Conservation (phyloP, 2,329 filamentous ascomycete species). For the Teratosphaeria pseudoeucalypti region DNA sequence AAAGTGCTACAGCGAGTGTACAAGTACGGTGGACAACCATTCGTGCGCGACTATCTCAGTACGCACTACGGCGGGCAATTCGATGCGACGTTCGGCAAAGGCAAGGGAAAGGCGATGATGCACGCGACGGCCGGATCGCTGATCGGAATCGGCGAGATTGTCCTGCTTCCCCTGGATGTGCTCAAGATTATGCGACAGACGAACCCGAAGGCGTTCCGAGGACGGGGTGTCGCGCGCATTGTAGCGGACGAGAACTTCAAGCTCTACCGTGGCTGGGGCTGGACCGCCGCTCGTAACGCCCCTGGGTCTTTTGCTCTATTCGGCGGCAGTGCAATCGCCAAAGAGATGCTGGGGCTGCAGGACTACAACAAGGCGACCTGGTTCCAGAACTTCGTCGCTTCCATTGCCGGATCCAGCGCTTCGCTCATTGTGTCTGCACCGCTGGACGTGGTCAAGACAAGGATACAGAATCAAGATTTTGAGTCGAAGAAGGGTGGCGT, state of each 20-base stretch:
- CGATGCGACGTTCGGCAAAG: conserved; percentile 83
- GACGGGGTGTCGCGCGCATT: conserved; percentile 81
- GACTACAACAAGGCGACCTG: conserved; percentile 95
- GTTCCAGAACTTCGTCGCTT: conserved; percentile 95
- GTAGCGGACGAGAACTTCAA: conserved; percentile 90
- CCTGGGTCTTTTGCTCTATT: conserved; percentile 98
- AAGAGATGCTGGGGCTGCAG: conserved; percentile 78
- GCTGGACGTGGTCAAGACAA: conserved; percentile 94
- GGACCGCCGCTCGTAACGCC: conserved; percentile 94
- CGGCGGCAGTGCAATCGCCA: conserved; percentile 91
- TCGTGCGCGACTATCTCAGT: conserved; percentile 80
- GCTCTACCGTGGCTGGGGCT: conserved; percentile 90
- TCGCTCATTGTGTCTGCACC: conserved; percentile 95
- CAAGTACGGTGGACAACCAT: conserved; percentile 96
- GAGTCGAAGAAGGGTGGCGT: conserved; percentile 94
- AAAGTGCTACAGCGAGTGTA: conserved; percentile 96
- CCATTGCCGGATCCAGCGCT: conserved; percentile 85
- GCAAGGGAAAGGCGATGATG: conserved; percentile 96
- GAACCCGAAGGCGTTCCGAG: conserved; percentile 95
- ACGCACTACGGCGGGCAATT: conserved; percentile 73
- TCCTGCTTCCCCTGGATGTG: conserved; percentile 88
- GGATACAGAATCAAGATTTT: conserved; percentile 97
- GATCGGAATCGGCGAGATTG: conserved; percentile 94
- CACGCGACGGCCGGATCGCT: conserved; percentile 90
- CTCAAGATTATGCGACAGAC: conserved; percentile 99